Evolutionary conservation across 345 rosid species (phyloP), one percentile per base, ranked within the genome.

Genomic region (Populus deltoides): DNA sequence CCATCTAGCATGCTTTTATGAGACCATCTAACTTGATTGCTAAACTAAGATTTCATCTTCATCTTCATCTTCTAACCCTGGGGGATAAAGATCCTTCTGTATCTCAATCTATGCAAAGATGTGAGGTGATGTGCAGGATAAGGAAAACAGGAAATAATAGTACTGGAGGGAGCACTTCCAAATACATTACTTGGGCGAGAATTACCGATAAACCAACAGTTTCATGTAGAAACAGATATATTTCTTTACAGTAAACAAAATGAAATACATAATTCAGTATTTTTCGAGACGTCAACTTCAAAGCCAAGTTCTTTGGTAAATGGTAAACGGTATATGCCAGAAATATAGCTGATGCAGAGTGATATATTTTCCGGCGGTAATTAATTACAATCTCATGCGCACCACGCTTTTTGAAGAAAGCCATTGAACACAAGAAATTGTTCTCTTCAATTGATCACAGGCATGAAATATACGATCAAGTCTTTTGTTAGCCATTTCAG

Each of bases 401-500:
- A 11, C 25, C 62, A 57, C n/a, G 62, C 62, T 57, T 57, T n/a
- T 2, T 41, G 62, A n/a, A 24, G 29, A 59, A 59, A 59, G 29
- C 65, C 65, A n/a, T 9, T 24, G 61, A 22, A 55, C 25, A 55
- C 3, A 20, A 20, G 7, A 0, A 53, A 55, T 22, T 7, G 65
- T 35, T 5, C 16, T 57, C 27, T 38, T 11, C 33, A 16, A 63
- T 66, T 41, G 43, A 7, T 53, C 61, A 70, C 70, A 70, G 73
- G 68, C 47, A 71, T 29, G 57, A 17, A 72, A 22, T 18, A 65
- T 33, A 53, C 39, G 18, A 39, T 18, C 8, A 18, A 53, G 57
- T 66, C 15, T 66, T 78, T 79, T 75, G 68, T 67, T 71, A 77
- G 78, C 70, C 72, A 73, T 76, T 51, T 71, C 31, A 9, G 33